Evolutionary conservation across 768 basidiomycete genomes (phyloP).

Genomic region (Panus rudis): DNA sequence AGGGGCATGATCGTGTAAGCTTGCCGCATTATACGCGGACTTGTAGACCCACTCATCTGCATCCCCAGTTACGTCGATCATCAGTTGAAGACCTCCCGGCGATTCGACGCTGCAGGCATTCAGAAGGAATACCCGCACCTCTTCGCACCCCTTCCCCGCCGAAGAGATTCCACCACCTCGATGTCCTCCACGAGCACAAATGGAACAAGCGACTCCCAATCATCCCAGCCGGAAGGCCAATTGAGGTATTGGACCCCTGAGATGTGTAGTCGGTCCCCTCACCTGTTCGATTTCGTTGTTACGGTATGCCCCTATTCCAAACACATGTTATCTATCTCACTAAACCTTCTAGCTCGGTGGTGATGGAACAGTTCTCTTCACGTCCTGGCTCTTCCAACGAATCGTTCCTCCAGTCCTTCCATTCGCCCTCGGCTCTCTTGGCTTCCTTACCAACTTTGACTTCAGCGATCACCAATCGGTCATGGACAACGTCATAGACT

Average conservation of each 20-base stretch:
- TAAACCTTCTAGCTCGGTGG: slow-evolving; percentile 71
- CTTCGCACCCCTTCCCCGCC: slow-evolving; percentile 71
- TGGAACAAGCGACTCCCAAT: slow-evolving; percentile 38
- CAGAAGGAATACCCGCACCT: slow-evolving; percentile 81
- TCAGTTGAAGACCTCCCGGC: slow-evolving; percentile 80
- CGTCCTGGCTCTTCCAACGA: slow-evolving; percentile 97
- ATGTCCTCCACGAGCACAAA: slow-evolving; percentile 70
- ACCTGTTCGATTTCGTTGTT: slow-evolving; percentile 95
- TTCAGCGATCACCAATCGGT: slow-evolving; percentile 79
- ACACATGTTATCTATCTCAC: not conserved
- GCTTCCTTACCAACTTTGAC: slow-evolving; percentile 96
- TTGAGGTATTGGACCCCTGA: slow-evolving; percentile 95
- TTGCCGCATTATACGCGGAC: not conserved
- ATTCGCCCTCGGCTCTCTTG: slow-evolving; percentile 94
- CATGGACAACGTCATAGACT: slow-evolving; percentile 83
- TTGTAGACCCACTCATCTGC: slow-evolving; percentile 4
- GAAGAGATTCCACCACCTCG: too few relatives aligned
- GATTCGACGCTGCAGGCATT: slow-evolving; percentile 92
- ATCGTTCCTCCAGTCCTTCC: slow-evolving; percentile 98
- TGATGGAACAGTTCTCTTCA: slow-evolving; percentile 97
- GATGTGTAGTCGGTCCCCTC: slow-evolving; percentile 87
- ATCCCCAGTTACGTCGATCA: slow-evolving; percentile 81
- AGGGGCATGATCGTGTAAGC: slow-evolving; percentile 85
- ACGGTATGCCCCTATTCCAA: slow-evolving; percentile 54
- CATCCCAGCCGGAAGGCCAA: slow-evolving; percentile 72